Conservation (phyloP, 2,329 filamentous ascomycete genomes). For the Pyrenophora tritici-repentis region DNA sequence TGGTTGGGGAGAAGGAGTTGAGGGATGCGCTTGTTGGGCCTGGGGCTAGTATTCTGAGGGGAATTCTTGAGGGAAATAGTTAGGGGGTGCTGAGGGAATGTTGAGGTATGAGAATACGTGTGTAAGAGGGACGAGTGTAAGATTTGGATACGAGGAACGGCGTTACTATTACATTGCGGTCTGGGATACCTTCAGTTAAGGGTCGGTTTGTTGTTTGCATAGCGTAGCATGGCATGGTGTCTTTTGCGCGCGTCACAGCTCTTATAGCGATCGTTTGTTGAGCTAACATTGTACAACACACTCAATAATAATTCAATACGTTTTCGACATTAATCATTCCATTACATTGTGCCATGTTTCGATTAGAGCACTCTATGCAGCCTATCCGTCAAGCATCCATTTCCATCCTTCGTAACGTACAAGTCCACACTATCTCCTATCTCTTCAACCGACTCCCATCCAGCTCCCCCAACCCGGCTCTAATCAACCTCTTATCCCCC, state of each 20-base stretch:
- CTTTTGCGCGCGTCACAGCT: conserved; percentile 1
- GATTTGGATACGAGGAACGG: background rate
- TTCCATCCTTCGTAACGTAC: too few species aligned
- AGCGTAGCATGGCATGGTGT: conserved; percentile 3
- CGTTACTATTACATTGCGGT: background rate
- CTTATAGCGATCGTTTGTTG: conserved; percentile 5
- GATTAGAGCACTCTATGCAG: too few species aligned
- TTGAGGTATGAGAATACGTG: background rate
- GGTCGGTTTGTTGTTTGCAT: conserved; percentile 6
- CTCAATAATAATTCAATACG: background rate
- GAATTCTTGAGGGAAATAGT: conserved; percentile 34
- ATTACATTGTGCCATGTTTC: background rate
- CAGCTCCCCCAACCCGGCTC: conserved; percentile 31
- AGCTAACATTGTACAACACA: conserved; percentile 10
- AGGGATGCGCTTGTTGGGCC: conserved; percentile 67
- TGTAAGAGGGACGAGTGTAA: background rate
- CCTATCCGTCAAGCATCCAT: too few species aligned
- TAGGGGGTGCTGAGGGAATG: background rate
- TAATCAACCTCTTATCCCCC: conserved; percentile 26
- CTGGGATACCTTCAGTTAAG: background rate
- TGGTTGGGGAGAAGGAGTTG: conserved; percentile 79
- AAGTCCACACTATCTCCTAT: background rate
- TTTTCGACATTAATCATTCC: background rate
- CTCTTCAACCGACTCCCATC: conserved; percentile 34
- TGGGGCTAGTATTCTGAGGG: conserved; percentile 48